A percentile compares a stretch with the other conserved stretches of the same genome.
These are phyloP conservation scores for Saccharomycopsis schoenii DNA, from an alignment of 805 yeast species.

Conservation along the genomic window DNA sequence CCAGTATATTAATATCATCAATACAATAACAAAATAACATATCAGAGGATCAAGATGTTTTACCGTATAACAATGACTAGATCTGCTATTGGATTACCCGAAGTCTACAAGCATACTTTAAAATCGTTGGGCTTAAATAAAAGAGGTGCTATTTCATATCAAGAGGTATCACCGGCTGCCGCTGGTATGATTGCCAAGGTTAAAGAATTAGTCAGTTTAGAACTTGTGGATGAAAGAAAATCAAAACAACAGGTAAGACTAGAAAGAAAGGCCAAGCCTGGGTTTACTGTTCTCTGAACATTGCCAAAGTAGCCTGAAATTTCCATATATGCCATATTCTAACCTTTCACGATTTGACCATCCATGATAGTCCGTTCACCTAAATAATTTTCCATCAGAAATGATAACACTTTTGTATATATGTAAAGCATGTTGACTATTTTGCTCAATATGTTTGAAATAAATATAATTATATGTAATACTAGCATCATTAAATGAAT, in stretches of 20 bases:
- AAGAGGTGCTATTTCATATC: constrained; percentile 68
- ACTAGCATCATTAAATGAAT: not conserved
- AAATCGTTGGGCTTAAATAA: constrained; percentile 63
- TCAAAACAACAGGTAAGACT: constrained; percentile 42
- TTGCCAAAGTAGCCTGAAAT: no score
- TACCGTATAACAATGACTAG: constrained; percentile 67
- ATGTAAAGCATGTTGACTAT: not conserved
- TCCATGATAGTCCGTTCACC: not conserved
- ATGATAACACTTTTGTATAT: not conserved
- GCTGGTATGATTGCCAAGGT: constrained; percentile 80
- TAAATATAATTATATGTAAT: not conserved
- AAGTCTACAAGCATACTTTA: constrained; percentile 52
- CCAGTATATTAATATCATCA: not conserved
- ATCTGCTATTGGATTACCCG: constrained; percentile 81
- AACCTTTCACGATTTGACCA: not conserved
- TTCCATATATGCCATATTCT: not conserved
- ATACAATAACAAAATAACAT: no score
- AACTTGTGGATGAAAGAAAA: constrained; percentile 48
- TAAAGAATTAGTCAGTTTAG: constrained; percentile 80
- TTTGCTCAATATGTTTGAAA: not conserved
- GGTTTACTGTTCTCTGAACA: constrained; percentile 39
- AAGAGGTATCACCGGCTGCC: constrained; percentile 59
- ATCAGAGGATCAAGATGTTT: constrained; percentile 22
- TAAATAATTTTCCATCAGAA: not conserved
- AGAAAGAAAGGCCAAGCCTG: constrained; percentile 54